Evolutionary conservation across 805 yeast genomes (phyloP).

Genomic region (Priceomyces fermenticarens): DNA sequence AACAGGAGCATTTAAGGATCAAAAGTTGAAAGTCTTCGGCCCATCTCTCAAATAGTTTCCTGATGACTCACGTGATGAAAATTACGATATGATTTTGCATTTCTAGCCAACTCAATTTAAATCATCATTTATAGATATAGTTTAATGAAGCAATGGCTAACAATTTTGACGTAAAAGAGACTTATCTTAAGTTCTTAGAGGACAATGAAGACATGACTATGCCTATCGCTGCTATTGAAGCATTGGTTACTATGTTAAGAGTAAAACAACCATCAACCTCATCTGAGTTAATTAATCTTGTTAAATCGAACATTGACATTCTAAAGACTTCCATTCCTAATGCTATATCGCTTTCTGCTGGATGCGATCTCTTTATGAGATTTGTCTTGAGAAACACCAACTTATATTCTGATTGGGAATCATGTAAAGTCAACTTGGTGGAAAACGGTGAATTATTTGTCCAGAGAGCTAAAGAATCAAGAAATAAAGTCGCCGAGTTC

Average conservation of each 20-base stretch:
- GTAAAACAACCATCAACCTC: constrained; percentile 90
- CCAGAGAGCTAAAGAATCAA: constrained; percentile 84
- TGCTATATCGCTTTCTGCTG: constrained; percentile 92
- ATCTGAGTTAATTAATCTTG: constrained; percentile 81
- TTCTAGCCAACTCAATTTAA: no score
- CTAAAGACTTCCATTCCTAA: constrained; percentile 80
- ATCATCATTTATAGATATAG: no score
- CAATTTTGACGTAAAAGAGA: constrained; percentile 72
- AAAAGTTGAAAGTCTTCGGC: no score
- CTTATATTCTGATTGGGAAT: constrained; percentile 90
- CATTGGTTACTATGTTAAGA: constrained; percentile 78
- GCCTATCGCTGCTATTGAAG: constrained; percentile 99
- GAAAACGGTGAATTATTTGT: constrained; percentile 92
- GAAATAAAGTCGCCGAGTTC: constrained; percentile 81
- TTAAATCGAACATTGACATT: constrained; percentile 71
- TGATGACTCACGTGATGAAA: no score
- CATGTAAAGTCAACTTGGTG: constrained; percentile 81
- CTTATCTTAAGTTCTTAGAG: constrained; percentile 74
- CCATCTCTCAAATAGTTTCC: no score
- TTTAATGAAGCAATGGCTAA: constrained; percentile 3
- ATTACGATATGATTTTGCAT: no score
- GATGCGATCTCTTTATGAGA: constrained; percentile 94
- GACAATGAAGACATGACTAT: constrained; percentile 97
- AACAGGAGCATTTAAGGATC: no score
- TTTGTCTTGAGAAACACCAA: constrained; percentile 88